Evolutionary conservation across 148 eudicot species (phyloP), one percentile per base, ranked within the genome.

Genomic region (Bassia scoparia): DNA sequence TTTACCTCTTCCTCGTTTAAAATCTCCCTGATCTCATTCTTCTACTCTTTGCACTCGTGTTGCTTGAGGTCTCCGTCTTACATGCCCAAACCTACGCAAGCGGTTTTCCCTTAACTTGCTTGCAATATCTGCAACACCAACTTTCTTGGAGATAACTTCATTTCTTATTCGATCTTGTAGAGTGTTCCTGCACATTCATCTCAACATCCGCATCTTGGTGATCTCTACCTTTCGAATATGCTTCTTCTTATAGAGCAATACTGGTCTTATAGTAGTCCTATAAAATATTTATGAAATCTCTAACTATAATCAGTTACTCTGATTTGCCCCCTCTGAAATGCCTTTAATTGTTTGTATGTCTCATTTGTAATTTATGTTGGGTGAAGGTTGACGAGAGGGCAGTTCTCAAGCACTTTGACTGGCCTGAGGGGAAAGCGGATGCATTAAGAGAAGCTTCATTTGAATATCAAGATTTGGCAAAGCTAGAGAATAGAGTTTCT

Each of bases 391-490:
- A 95, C 76, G 97, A 95, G 79, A 85, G 98, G 75, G 98, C 97
- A 62, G 98, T 91, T 64, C 89, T 95, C 46, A 95, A 95, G 88
- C 97, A 95, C 87, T 95, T 95, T 80, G 98, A 95, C 75, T 95
- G 98, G 98, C 98, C 98, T 31, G 98, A 95, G 80, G 91, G 96
- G 7, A 95, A 95, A 89, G 98, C 98, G 67, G 98, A 95, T 82
- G 98, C 97, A 68, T 73, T 95, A 21, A 88, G 98, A 79, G 98
- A 95, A 81, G 96, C 98, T 50, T 79, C 98, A 21, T 95, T 95
- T 75, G 98, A 95, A 81, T 95, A 91, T 74, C 97, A 95, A 81
- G 98, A 95, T 84, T 80, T 95, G 66, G 52, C 69, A 75, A 95
- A 88, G 80, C 79, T 95, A 68, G 98, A 91, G 84, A 82, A 81